Conservation (phyloP, 2,329 filamentous ascomycete genomes). For the Penicillium occitanis region DNA sequence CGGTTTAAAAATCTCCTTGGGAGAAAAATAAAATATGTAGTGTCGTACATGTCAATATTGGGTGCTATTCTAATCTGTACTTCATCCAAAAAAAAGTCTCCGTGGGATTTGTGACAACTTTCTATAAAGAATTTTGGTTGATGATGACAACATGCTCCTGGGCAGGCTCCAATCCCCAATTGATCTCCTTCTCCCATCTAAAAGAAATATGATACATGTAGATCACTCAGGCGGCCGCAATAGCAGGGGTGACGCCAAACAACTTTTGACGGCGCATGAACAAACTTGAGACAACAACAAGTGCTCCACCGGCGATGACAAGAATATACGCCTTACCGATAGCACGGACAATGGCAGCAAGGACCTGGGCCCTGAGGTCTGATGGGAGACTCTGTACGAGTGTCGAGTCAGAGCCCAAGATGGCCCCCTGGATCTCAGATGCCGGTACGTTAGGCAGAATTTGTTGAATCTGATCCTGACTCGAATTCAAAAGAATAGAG, state of each 20-base stretch:
- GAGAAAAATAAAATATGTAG: too few relatives aligned
- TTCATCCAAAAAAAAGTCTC: too few relatives aligned
- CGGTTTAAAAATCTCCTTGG: too few relatives aligned
- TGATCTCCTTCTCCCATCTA: neutral
- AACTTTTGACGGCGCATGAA: neutral
- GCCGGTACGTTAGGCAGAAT: constrained; percentile 2
- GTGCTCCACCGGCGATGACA: neutral
- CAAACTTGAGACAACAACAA: constrained; percentile 2
- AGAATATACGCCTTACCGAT: constrained; percentile 4
- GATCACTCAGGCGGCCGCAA: neutral
- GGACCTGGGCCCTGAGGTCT: neutral
- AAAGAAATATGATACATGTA: neutral
- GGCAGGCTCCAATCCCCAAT: too few relatives aligned
- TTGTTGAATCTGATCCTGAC: neutral
- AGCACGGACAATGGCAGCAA: neutral
- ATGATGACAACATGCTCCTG: neutral
- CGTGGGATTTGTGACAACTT: neutral
- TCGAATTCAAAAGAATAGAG: neutral
- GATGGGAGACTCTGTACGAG: neutral
- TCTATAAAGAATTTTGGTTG: neutral
- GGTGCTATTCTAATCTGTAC: too few relatives aligned
- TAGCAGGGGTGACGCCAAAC: neutral
- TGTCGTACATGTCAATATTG: too few relatives aligned
- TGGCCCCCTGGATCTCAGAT: neutral
- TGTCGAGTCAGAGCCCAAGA: neutral